Evolutionary conservation across 1,139 yeast species (phyloP).

Genomic region (Entelexis sorbosivorans): DNA sequence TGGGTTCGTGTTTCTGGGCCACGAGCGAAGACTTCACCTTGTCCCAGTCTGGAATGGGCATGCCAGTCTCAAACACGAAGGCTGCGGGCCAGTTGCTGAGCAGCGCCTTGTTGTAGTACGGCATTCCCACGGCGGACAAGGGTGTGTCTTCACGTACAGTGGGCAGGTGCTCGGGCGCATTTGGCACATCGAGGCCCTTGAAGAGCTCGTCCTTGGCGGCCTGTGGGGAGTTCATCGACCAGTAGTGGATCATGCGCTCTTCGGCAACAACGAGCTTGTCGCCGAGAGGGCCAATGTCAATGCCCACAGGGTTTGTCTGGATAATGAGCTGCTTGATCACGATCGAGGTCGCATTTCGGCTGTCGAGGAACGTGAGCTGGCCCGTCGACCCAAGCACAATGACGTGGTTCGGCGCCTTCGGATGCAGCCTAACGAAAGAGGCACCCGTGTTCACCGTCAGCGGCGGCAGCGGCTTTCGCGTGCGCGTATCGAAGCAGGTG

Average conservation of each 20-base stretch:
- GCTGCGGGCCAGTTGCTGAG: slow-evolving; percentile 56
- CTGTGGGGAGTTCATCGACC: slow-evolving; percentile 37
- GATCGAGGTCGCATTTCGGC: slow-evolving; percentile 61
- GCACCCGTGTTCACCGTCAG: slow-evolving; percentile 89
- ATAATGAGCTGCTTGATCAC: slow-evolving; percentile 32
- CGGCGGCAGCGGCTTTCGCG: slow-evolving; percentile 65
- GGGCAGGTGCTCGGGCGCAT: slow-evolving; percentile 24
- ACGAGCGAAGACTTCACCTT: slow-evolving; percentile 6
- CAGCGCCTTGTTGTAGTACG: slow-evolving; percentile 68
- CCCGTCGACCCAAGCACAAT: slow-evolving; percentile 68
- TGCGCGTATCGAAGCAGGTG: slow-evolving; percentile 67
- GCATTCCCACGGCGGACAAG: slow-evolving; percentile 68
- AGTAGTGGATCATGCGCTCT: slow-evolving; percentile 53
- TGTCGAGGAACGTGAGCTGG: slow-evolving; percentile 74
- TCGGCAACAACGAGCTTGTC: slow-evolving; percentile 67
- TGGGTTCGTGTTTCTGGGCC: slow-evolving; percentile 19
- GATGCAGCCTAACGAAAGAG: slow-evolving; percentile 70
- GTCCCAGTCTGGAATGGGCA: slow-evolving; percentile 26
- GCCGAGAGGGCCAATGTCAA: slow-evolving; percentile 70
- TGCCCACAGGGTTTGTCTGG: slow-evolving; percentile 40
- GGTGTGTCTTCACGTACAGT: slow-evolving; percentile 41
- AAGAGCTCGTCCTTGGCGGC: slow-evolving; percentile 39
- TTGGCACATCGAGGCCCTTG: slow-evolving; percentile 43
- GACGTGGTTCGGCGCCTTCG: slow-evolving; percentile 70
- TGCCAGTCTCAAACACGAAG: slow-evolving; percentile 27